phyloP scores from a whole-genome alignment of 2,329 filamentous ascomycete genomes.

The Ascochyta clinopodiicola region DNA sequence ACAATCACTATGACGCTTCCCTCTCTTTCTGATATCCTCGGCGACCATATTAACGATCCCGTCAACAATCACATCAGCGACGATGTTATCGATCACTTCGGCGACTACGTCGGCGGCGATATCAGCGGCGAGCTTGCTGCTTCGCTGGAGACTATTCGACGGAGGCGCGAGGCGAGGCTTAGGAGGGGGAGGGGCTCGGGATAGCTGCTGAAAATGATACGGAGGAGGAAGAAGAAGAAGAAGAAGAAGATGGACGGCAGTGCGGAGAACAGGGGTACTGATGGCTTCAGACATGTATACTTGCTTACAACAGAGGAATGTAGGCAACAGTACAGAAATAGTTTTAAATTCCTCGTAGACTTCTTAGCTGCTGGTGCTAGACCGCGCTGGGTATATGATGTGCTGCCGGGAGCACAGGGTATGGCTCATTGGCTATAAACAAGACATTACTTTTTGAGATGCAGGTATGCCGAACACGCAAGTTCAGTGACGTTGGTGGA shows the following conservation, averaged over 20 bases:
- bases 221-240: no score
- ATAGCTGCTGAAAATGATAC: no score
- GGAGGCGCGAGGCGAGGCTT: neutral
- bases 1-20: neutral
- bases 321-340: neutral
- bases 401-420: neutral
- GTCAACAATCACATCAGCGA: neutral
- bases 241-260: neutral
- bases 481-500: neutral
- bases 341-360: neutral
- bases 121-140: conserved; percentile 2
- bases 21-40: no score
- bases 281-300: no score
- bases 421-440: neutral
- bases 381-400: conserved; percentile 10
- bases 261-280: no score
- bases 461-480: neutral
- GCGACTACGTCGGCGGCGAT: neutral
- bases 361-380: conserved; percentile 5
- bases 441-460: conserved; percentile 4
- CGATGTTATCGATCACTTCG: neutral
- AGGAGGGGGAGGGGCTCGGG: neutral
- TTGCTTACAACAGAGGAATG: no score
- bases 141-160: neutral
- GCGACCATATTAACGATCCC: no score